Evolutionary conservation across 2,329 filamentous ascomycete species (phyloP).

Genomic region (Pseudohalonectria lignicola): DNA sequence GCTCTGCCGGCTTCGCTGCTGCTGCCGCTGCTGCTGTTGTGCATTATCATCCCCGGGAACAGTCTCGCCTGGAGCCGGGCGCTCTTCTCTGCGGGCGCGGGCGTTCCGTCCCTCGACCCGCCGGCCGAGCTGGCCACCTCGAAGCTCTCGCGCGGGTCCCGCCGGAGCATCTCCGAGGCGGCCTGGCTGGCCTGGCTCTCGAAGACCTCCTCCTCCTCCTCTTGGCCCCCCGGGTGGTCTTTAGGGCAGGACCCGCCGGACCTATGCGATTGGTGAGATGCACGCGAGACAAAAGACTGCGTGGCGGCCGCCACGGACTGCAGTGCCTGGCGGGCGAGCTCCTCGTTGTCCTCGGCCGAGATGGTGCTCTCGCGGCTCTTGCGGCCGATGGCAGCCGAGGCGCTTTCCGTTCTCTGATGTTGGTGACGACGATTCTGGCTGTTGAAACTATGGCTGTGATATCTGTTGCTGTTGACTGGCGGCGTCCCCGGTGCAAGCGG

Average conservation of each 20-base stretch:
- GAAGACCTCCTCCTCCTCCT: constrained; percentile 49
- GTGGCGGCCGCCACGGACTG: constrained; percentile 32
- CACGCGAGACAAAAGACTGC: constrained; percentile 13
- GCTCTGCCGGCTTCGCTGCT: not conserved
- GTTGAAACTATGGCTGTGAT: constrained; percentile 11
- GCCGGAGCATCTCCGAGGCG: constrained; percentile 63
- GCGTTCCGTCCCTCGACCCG: constrained; percentile 30
- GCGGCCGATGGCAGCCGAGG: constrained; percentile 35
- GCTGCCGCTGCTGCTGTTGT: constrained; percentile 13
- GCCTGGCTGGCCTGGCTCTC: constrained; percentile 71
- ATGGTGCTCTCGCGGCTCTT: constrained; percentile 81
- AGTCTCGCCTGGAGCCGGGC: constrained; percentile 40
- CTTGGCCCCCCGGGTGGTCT: constrained; percentile 17
- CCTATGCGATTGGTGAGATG: too few species aligned
- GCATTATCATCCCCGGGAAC: constrained; percentile 31
- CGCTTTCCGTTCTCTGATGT: constrained; percentile 11
- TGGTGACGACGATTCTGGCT: not conserved
- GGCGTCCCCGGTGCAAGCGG: constrained; percentile 35
- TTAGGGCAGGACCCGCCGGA: constrained; percentile 7
- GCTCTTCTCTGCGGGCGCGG: constrained; percentile 31
- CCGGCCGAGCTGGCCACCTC: constrained; percentile 32
- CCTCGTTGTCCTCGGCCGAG: constrained; percentile 43
- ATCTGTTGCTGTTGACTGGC: constrained; percentile 7
- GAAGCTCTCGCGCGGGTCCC: constrained; percentile 41
- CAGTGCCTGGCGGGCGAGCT: constrained; percentile 42